Evolutionary conservation across 2,329 filamentous ascomycete species (phyloP), one percentile per base, ranked within the genome.

Genomic region (Neopestalotiopsis sp.): DNA sequence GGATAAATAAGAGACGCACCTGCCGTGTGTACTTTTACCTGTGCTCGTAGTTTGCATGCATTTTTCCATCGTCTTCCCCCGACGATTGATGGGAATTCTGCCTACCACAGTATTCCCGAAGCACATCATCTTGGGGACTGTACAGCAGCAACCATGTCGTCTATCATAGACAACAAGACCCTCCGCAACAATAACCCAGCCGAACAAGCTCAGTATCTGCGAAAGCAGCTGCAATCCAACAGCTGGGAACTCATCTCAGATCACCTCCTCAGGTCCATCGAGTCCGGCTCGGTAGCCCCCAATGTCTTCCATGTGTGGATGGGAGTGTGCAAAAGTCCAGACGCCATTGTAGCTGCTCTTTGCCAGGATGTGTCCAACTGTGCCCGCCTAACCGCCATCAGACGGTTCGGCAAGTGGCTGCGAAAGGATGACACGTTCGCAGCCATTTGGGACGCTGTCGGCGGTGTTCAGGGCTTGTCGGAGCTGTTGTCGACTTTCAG

Each of bases 301-400:
- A 70, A 53, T 12, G 64, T 72, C 32, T 61, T 70, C 49, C 67
- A 73, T 14, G 62, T 72, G 40, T 74, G 71, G 65, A 69, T 74
- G 20, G 40, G 61, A 24, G 67, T 71, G 30, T 73, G 68, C 66
- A 70, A 69, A 14, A 49, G 71, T 14, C 61, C 69, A 7, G 9
- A 28, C n/a, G 66, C 68, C 20, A 61, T 74, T 38, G 67, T 67
- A 20, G 65, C 58, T 24, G 66, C 68, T 42, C 65, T 73, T 40
- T 28, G 14, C 17, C 71, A 72, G 40, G 40, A 61, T 12, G 32
- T 42, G 1, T 74, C 73, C 12, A 45, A 61, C 30, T n/a, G 69
- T 30, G 63, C 45, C 12, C 67, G 71, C n/a, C 65, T 63, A 28
- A 30, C 70, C 3, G 71, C 72, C 61, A 72, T 74, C 30, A 45